These are phyloP conservation scores for Acer saccharum DNA, from an alignment of 345 rosid species.

Conservation along the genomic window DNA sequence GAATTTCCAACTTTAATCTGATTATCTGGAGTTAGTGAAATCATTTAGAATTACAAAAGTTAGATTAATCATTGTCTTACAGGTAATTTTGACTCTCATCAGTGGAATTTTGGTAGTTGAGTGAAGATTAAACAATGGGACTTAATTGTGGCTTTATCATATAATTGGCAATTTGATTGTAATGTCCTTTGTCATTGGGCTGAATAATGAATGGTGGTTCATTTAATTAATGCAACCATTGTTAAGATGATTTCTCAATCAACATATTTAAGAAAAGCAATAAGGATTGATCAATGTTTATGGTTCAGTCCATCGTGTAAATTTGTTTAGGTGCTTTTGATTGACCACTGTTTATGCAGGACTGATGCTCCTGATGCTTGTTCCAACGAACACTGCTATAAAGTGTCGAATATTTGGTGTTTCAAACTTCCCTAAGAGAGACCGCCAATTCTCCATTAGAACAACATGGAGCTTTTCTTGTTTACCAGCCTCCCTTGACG, in stretches of 20 bases:
- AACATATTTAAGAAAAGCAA: no score
- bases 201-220: background rate
- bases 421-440: slow-evolving; percentile 34
- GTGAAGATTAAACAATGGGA: no score
- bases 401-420: slow-evolving; percentile 35
- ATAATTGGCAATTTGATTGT: background rate
- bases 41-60: no score
- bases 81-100: background rate
- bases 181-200: background rate
- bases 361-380: slow-evolving; percentile 34
- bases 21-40: background rate
- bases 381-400: slow-evolving; percentile 18
- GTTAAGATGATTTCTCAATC: background rate
- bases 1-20: background rate
- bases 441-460: slow-evolving; percentile 16
- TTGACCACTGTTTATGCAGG: slow-evolving; percentile 27
- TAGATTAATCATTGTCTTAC: no score
- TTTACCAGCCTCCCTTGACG: slow-evolving; percentile 17
- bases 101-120: no score
- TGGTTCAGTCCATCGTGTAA: background rate
- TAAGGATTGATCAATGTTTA: no score
- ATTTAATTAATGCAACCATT: background rate
- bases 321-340: slow-evolving; percentile 4
- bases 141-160: no score
- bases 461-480: slow-evolving; percentile 27